Conservation (phyloP, 495 filamentous ascomycete genomes). For the Xylaria sp. region DNA sequence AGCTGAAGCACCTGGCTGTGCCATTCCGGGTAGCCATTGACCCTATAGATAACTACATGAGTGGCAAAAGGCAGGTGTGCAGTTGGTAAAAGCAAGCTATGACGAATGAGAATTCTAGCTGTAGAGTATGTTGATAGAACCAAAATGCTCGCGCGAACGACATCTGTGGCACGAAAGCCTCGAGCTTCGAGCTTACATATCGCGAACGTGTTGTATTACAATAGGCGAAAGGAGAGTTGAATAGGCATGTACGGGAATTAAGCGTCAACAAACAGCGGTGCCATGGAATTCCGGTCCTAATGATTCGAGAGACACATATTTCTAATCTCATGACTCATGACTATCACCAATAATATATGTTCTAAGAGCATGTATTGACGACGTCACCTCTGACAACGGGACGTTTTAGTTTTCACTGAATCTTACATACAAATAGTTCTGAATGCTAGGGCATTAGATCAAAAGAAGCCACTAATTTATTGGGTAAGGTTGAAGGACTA, state of each 20-base stretch:
- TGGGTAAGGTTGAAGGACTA: not conserved
- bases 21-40: conserved; percentile 35
- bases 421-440: not conserved
- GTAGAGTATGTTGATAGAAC: not conserved
- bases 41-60: not conserved
- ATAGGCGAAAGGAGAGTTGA: too few species aligned
- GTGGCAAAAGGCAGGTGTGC: not conserved
- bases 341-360: not conserved
- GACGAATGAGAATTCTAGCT: not conserved
- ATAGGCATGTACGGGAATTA: not conserved
- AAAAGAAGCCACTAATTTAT: not conserved
- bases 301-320: not conserved
- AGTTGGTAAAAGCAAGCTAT: not conserved
- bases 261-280: not conserved
- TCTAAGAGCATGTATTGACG: not conserved
- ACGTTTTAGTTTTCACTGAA: not conserved
- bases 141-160: not conserved
- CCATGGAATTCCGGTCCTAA: not conserved
- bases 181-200: not conserved
- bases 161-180: not conserved
- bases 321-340: conserved; percentile 7
- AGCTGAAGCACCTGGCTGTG: conserved; percentile 53
- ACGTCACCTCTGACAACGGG: not conserved
- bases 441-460: not conserved
- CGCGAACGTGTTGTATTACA: not conserved